Evolutionary conservation across 1,139 yeast genomes (phyloP).

Genomic region (Candida glucosophila): DNA sequence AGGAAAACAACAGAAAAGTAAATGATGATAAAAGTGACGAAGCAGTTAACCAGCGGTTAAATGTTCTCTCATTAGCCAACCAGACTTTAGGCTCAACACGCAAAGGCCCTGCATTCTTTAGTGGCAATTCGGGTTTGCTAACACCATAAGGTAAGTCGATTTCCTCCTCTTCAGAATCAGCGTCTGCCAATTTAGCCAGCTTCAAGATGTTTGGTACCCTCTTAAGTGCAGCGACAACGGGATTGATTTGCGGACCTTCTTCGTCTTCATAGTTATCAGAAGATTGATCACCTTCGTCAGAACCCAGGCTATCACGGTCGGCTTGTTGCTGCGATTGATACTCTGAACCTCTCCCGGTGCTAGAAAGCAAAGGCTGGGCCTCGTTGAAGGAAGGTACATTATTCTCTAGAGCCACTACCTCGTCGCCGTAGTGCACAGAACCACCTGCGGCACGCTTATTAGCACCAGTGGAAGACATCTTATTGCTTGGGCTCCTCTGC

Average conservation of each 20-base stretch:
- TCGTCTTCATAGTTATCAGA: conserved; percentile 38
- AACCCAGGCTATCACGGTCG: background rate
- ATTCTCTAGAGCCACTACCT: no score
- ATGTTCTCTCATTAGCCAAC: conserved; percentile 97
- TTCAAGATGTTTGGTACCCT: conserved; percentile 20
- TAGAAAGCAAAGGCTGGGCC: background rate
- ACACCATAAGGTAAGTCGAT: conserved; percentile 86
- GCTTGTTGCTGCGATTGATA: no score
- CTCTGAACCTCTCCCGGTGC: no score
- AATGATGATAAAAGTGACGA: conserved; percentile 82
- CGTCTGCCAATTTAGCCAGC: conserved; percentile 37
- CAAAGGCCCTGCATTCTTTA: conserved; percentile 85
- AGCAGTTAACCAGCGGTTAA: conserved; percentile 90
- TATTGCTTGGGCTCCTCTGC: no score
- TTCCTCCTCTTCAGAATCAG: conserved; percentile 84
- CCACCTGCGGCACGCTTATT: conserved; percentile 22
- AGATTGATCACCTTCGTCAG: conserved; percentile 14
- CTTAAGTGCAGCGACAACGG: no score
- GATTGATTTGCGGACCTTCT: conserved; percentile 5
- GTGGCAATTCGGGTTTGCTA: conserved; percentile 63
- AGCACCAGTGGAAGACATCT: no score
- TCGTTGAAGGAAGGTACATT: background rate
- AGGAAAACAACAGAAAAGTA: conserved; percentile 75
- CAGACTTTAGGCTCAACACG: conserved; percentile 96
- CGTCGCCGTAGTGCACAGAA: conserved; percentile 16